Evolutionary conservation across 75 land plant species (phyloP), one percentile per base, ranked within the genome.

Genomic region (Pinus albicaulis): DNA sequence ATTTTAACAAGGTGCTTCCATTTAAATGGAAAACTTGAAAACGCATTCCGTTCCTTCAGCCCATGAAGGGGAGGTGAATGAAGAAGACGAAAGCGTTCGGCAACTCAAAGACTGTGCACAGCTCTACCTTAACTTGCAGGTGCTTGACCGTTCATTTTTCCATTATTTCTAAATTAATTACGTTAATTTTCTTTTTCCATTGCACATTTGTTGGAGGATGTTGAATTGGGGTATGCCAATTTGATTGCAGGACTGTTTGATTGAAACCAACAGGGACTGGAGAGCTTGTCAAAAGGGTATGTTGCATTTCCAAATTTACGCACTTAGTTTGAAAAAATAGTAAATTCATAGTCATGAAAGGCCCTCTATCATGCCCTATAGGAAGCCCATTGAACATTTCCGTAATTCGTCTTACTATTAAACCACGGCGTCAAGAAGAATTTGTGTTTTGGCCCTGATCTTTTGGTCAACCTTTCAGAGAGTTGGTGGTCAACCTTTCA

Each of bases 81-180:
- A 90, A 57, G 89, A 90, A 3, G 92, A 90, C 23, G 92, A 90
- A 75, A 87, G 59, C 81, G 85, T 90, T 77, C 87, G 87, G 76
- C 87, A 90, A 79, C 92, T 90, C 74, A 10, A 71, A 15, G 82
- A 90, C 23, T 90, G 92, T 79, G 82, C 92, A 36, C 44, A 75
- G 23, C 34, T 85, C 56, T 90, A 90, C 75, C 71, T 90, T 23
- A 58, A 83, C n/a, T 73, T 90, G 31, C 92, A 90, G 89, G 92
- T 80, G 15, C 22, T 4, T 20, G 1, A 52, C 6, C 28, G 20
- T 41, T 23, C 13, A 52, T 74, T 15, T 22, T 57, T 52, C 22
- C 31, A 17, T 55, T 78, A 17, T 19, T 14, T 1, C 41, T n/a
- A 20, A 77, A 36, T 82, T 64, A 24, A 28, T 15, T 55, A 16